Base-by-base conservation (phyloP, 2,329 filamentous ascomycete species). In the Proliferodiscus dingleyae region DNA sequence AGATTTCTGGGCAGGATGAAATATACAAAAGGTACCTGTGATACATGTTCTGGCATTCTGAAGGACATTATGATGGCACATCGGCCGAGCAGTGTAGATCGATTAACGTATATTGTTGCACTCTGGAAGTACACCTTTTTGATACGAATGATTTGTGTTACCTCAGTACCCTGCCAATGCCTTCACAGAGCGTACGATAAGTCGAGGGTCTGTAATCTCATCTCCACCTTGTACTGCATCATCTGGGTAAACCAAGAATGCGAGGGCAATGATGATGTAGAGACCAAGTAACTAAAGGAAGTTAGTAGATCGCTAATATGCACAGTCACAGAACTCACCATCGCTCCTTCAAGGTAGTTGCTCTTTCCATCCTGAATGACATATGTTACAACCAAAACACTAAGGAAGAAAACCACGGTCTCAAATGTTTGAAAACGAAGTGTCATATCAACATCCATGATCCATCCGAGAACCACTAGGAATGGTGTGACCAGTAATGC, bases 361-460 rank as follows among this genome's bases (percentile, higher is more conserved):
- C 82, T 87, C 66, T 86, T 87, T 59, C 87, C 87, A 60, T 91
- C 87, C 61, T 87, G 83, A 34, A 90, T 83, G 2, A 78, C 85
- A 66, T 81, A 89, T 46, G 79, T 87, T 26, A 89, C 85, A 24
- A 89, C 83, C 33, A 89, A 67, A 2, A 87, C 83, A 8, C 83
- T 85, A 43, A 89, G 73, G 46, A 85, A 86, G 64, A 89, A 89
- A 1, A 84, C 79, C 32, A 89, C 81, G 0, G 85, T 89, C 69
- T 89, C 83, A 58, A 89, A 87, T 2, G 77, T 86, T 69, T 90
- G 83, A 61, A 93, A 93, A 62, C 86, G 84, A 33, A 91, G 73
- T 5, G 84, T 85, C 81, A 87, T 85, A 13, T 78, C 71, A 52
- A 80, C 70, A 43, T 75, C 75, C 55, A 85, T 81, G 49, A 81